Percentiles rank a stretch among this genome's conserved stretches.
These are phyloP conservation scores for Chytridiales sp. DNA, from an alignment of 371 early-diverging fungal species.

Conservation along the genomic window DNA sequence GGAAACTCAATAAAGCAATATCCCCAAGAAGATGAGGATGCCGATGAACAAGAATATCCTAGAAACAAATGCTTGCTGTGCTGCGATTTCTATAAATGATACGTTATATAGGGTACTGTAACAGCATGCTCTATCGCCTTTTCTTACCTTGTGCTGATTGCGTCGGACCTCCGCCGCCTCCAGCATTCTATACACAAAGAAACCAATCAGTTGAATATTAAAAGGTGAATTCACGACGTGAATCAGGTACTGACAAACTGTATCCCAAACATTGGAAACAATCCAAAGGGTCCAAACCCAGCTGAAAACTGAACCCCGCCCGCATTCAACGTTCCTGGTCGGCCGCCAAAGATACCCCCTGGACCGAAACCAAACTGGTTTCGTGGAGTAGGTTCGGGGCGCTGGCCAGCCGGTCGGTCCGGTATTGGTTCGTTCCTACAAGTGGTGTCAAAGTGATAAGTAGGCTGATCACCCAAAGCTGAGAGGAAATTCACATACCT, in stretches of 20 bases:
- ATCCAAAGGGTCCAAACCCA: conserved; percentile 24
- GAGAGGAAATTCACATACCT: conserved; percentile 10
- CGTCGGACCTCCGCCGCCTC: background rate
- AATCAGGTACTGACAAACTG: too few relatives aligned
- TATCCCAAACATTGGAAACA: conserved; percentile 26
- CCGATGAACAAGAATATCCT: conserved; percentile 34
- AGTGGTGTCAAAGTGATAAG: background rate
- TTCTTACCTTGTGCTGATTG: background rate
- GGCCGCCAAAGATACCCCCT: conserved; percentile 10
- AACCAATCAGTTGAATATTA: too few relatives aligned
- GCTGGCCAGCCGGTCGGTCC: conserved; percentile 31
- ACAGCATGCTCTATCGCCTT: conserved; percentile 17
- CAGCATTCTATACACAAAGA: background rate
- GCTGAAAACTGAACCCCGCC: conserved; percentile 18
- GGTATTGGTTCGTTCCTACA: conserved; percentile 15
- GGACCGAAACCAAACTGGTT: conserved; percentile 17
- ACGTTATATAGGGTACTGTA: background rate
- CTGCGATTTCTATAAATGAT: conserved; percentile 12
- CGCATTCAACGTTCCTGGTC: conserved; percentile 13
- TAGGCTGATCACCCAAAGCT: too few relatives aligned
- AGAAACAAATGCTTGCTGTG: conserved; percentile 38
- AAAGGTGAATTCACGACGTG: too few relatives aligned
- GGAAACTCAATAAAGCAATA: conserved; percentile 29
- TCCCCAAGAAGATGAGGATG: conserved; percentile 26
- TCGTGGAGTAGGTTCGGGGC: conserved; percentile 27